Evolutionary conservation across 2,329 filamentous ascomycete species (phyloP).

Genomic region (Mycosphaerelloides madeirae): DNA sequence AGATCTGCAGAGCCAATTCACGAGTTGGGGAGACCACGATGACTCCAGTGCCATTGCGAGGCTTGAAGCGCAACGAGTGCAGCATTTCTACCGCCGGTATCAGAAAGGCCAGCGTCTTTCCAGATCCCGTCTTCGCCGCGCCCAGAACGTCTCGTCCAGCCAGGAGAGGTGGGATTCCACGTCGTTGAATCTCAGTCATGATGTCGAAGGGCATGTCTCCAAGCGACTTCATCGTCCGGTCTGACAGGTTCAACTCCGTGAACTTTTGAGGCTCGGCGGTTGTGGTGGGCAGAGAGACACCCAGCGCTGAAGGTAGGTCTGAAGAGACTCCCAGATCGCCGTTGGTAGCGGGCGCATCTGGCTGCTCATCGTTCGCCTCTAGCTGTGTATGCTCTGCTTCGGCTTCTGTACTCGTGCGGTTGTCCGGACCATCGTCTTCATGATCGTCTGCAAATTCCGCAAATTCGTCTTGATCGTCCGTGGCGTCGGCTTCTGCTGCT

Average conservation of each 20-base stretch:
- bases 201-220: constrained; percentile 86
- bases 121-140: constrained; percentile 91
- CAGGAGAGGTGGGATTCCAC: constrained; percentile 80
- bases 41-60: constrained; percentile 84
- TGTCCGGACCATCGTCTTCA: constrained; percentile 28
- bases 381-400: constrained; percentile 32
- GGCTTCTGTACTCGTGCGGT: constrained; percentile 32
- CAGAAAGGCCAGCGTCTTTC: constrained; percentile 92
- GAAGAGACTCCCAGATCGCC: constrained; percentile 35
- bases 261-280: constrained; percentile 66
- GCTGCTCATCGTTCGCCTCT: constrained; percentile 30
- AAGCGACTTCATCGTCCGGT: constrained; percentile 84
- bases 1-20: constrained; percentile 92
- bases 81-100: constrained; percentile 94
- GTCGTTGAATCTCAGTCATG: constrained; percentile 92
- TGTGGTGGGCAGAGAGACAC: constrained; percentile 55
- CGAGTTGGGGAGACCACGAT: constrained; percentile 90
- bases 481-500: constrained; percentile 15
- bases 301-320: constrained; percentile 53
- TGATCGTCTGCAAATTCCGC: constrained; percentile 33
- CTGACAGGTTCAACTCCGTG: constrained; percentile 75
- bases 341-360: constrained; percentile 8
- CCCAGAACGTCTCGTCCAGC: constrained; percentile 90
- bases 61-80: constrained; percentile 85
- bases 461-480: constrained; percentile 29